Conservation (phyloP, 331 rosid species). For the Stylosanthes scabra region DNA sequence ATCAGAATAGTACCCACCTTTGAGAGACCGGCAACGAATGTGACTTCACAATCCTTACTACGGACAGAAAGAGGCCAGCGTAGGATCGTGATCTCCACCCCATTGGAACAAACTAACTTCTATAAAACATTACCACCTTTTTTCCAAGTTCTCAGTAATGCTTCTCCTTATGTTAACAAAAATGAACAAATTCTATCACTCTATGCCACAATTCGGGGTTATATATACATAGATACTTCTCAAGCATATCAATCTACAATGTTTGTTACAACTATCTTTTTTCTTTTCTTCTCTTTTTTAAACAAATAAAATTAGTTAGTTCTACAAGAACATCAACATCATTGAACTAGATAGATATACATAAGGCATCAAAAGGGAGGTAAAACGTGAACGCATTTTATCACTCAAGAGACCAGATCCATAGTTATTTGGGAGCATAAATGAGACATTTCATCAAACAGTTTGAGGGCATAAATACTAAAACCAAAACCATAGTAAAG, state of each 20-base stretch:
- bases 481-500: neutral
- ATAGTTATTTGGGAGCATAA: no score
- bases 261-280: neutral
- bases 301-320: neutral
- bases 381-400: neutral
- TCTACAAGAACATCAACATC: neutral
- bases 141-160: neutral
- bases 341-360: neutral
- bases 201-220: no score
- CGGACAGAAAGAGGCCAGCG: constrained; percentile 37
- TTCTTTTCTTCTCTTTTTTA: no score
- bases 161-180: neutral
- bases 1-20: constrained; percentile 42
- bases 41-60: constrained; percentile 43
- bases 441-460: constrained; percentile 21
- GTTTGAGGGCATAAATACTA: neutral
- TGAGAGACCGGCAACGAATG: constrained; percentile 41
- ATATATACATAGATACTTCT: neutral
- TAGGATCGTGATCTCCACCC: constrained; percentile 52
- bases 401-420: neutral
- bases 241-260: neutral
- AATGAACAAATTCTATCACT: neutral
- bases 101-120: constrained; percentile 40
- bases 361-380: neutral
- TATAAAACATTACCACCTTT: constrained; percentile 3